phyloP scores from a whole-genome alignment of 768 basidiomycete genomes.

The Termitomyces sp. region DNA sequence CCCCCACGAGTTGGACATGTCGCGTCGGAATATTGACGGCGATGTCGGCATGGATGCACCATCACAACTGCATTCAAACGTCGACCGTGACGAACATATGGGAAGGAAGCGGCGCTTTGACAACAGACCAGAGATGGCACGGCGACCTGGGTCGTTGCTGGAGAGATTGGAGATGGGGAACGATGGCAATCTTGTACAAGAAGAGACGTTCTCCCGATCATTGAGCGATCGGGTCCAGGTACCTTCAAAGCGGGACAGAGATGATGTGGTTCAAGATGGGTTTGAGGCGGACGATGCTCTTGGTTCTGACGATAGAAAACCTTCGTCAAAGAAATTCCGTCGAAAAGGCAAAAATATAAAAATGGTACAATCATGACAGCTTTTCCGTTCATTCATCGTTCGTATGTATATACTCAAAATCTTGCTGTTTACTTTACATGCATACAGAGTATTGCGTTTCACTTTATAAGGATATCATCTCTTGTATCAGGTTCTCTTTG shows the following conservation, averaged over 20 bases:
- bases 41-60: background rate
- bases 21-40: background rate
- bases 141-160: constrained; percentile 24
- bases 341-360: constrained; percentile 19
- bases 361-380: constrained; percentile 4
- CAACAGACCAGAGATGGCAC: constrained; percentile 9
- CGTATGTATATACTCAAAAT: background rate
- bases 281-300: constrained; percentile 15
- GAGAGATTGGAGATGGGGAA: constrained; percentile 25
- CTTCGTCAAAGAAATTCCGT: constrained; percentile 20
- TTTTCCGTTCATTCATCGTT: background rate
- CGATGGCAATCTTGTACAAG: constrained; percentile 4
- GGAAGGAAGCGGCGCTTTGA: constrained; percentile 1
- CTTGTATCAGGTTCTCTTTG: background rate
- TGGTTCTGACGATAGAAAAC: constrained; percentile 24
- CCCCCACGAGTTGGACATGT: background rate
- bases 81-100: background rate
- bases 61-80: background rate
- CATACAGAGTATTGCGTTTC: background rate
- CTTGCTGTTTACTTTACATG: background rate
- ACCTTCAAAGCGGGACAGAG: constrained; percentile 34
- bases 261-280: constrained; percentile 20
- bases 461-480: background rate
- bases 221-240: constrained; percentile 33
- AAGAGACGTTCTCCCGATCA: constrained; percentile 18